These are phyloP conservation scores for Actinomucor elegans DNA, from an alignment of 371 early-diverging fungal genomes.

Conservation along the genomic window DNA sequence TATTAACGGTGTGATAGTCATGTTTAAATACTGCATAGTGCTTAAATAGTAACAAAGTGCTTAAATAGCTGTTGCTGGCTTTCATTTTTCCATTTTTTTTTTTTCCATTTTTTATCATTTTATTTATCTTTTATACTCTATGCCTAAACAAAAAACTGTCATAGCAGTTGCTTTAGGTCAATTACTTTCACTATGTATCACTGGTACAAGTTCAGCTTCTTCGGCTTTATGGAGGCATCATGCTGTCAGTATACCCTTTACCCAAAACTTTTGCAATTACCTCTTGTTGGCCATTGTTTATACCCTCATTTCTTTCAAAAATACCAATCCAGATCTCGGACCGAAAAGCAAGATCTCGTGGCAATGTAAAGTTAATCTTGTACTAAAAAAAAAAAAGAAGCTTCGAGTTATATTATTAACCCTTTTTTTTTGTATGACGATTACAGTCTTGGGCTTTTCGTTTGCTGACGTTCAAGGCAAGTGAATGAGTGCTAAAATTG, in stretches of 20 bases:
- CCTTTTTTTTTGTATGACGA: neutral
- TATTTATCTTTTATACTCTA: too few relatives aligned
- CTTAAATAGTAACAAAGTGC: too few relatives aligned
- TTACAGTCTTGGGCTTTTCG: slow-evolving; percentile 38
- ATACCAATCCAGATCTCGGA: too few relatives aligned
- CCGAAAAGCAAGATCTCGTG: slow-evolving; percentile 5
- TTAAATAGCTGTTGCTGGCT: neutral
- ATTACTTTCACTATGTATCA: slow-evolving; percentile 44
- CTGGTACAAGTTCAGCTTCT: slow-evolving; percentile 41
- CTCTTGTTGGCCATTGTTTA: slow-evolving; percentile 28
- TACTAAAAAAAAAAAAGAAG: neutral
- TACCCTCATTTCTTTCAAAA: slow-evolving; percentile 5
- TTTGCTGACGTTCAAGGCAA: slow-evolving; percentile 46
- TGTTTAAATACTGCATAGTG: too few relatives aligned
- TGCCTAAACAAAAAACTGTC: neutral
- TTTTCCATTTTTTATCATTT: neutral
- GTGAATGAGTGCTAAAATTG: neutral
- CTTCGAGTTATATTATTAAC: slow-evolving; percentile 19
- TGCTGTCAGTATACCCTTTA: slow-evolving; percentile 39
- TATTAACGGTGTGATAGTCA: too few relatives aligned
- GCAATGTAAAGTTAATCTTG: slow-evolving; percentile 32
- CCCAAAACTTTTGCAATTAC: slow-evolving; percentile 40
- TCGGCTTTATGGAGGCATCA: slow-evolving; percentile 44
- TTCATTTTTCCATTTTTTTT: neutral
- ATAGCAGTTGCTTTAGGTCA: slow-evolving; percentile 32